Percentiles rank a stretch among this genome's conserved stretches.
phyloP scores from a whole-genome alignment of 164 flowering plant species.

The Annona cherimola region DNA sequence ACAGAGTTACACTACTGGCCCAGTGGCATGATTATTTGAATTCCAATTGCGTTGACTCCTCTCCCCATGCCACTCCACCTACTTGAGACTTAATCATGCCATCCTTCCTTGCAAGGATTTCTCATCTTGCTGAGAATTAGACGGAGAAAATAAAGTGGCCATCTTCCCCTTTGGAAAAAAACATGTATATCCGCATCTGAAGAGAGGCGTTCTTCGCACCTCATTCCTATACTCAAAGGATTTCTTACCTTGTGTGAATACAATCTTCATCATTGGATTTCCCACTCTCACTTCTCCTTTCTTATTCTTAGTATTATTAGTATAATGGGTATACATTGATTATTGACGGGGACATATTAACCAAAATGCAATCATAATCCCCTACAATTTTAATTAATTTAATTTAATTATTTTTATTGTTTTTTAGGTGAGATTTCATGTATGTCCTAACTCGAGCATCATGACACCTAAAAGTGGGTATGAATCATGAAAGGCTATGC shows the following conservation, averaged over 20 bases:
- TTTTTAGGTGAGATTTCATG: conserved; percentile 17
- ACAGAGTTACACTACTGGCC: not conserved
- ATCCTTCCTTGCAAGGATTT: conserved; percentile 1
- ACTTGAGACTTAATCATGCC: not conserved
- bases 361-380: conserved; percentile 30
- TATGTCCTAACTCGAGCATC: conserved; percentile 5
- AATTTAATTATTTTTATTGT: conserved; percentile 5
- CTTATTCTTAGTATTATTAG: conserved; percentile 18
- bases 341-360: conserved; percentile 26
- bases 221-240: too few relatives aligned
- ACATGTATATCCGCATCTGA: not conserved
- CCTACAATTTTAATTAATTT: not conserved
- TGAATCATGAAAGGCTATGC: conserved; percentile 2
- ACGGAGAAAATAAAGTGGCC: not conserved
- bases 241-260: conserved; percentile 4
- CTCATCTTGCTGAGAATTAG: not conserved
- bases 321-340: conserved; percentile 17
- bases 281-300: conserved; percentile 19
- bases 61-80: conserved; percentile 2
- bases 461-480: conserved; percentile 1
- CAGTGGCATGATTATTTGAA: not conserved
- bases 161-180: not conserved
- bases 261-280: conserved; percentile 13
- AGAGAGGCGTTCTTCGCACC: not conserved
- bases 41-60: conserved; percentile 1